These are phyloP conservation scores for Neospermospora avenae DNA, from an alignment of 2,329 filamentous ascomycete species.

Conservation along the genomic window DNA sequence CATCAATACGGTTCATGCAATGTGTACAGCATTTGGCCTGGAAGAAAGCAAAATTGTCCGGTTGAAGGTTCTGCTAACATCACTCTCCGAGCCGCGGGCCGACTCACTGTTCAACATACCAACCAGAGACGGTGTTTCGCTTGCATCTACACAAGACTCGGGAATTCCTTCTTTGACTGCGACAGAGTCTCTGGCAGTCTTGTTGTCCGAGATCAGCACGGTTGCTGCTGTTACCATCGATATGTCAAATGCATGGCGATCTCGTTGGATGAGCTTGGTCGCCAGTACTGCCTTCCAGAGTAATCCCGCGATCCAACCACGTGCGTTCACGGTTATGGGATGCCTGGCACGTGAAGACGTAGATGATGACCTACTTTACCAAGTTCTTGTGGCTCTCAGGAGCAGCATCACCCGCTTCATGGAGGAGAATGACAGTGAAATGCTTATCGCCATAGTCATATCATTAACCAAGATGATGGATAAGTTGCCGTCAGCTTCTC, in stretches of 20 bases:
- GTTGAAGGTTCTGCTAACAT: constrained; percentile 52
- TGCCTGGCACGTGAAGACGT: constrained; percentile 69
- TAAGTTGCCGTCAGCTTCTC: constrained; percentile 62
- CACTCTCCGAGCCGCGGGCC: constrained; percentile 56
- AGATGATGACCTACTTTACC: constrained; percentile 68
- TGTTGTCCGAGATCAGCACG: constrained; percentile 61
- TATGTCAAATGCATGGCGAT: constrained; percentile 65
- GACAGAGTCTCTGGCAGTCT: constrained; percentile 58
- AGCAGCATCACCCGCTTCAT: constrained; percentile 63
- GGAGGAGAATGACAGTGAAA: constrained; percentile 62
- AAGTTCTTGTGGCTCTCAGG: constrained; percentile 65
- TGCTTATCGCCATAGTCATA: constrained; percentile 66
- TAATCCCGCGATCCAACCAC: constrained; percentile 67
- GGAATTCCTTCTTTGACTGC: constrained; percentile 39
- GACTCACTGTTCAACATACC: constrained; percentile 54
- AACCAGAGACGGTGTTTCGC: constrained; percentile 51
- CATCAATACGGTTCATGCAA: constrained; percentile 65
- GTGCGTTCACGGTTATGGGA: constrained; percentile 69
- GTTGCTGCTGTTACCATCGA: constrained; percentile 63
- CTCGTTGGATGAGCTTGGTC: constrained; percentile 70
- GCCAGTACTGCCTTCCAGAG: constrained; percentile 71
- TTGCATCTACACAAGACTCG: constrained; percentile 52
- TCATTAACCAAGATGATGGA: constrained; percentile 69
- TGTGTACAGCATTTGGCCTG: constrained; percentile 62
- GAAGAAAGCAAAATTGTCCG: constrained; percentile 50